Conservation (phyloP, 352 stramenopile species). For the Globisporangium cystogenes region DNA sequence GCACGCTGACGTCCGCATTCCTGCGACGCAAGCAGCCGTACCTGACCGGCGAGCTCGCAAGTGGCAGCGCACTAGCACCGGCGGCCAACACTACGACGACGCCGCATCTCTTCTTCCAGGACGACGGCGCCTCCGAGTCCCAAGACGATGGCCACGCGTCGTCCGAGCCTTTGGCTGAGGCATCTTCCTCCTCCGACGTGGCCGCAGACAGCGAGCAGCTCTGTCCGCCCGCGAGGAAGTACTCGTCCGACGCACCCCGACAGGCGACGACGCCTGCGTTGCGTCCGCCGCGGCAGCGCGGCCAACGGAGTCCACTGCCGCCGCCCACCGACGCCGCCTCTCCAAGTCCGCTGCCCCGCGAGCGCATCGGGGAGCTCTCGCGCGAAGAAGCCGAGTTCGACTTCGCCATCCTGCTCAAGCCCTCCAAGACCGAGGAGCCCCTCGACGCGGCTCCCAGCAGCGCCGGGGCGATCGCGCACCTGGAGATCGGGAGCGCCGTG, state of each 20-base stretch:
- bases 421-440: conserved; percentile 60
- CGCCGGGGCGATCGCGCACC: too few relatives aligned
- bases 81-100: too few relatives aligned
- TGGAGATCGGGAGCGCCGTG: conserved; percentile 2
- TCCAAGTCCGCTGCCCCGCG: conserved; percentile 1
- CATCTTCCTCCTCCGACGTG: neutral
- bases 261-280: too few relatives aligned
- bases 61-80: neutral
- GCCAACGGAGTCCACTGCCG: neutral
- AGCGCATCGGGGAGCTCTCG: conserved; percentile 56
- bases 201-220: neutral
- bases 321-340: neutral
- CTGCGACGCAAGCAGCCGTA: conserved; percentile 14
- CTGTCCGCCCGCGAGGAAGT: neutral
- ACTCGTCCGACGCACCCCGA: neutral
- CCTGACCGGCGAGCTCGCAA: neutral
- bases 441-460: conserved; percentile 26
- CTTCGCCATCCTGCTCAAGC: conserved; percentile 80
- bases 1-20: conserved; percentile 9
- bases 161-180: conserved; percentile 1
- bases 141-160: neutral
- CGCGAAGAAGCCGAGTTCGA: conserved; percentile 74
- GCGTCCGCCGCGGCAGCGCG: too few relatives aligned
- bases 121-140: conserved; percentile 3
- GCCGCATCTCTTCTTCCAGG: conserved; percentile 10